Percentiles rank a stretch among this genome's conserved stretches.
Conservation (phyloP, 148 eudicot genomes). For the Drosera capensis region DNA sequence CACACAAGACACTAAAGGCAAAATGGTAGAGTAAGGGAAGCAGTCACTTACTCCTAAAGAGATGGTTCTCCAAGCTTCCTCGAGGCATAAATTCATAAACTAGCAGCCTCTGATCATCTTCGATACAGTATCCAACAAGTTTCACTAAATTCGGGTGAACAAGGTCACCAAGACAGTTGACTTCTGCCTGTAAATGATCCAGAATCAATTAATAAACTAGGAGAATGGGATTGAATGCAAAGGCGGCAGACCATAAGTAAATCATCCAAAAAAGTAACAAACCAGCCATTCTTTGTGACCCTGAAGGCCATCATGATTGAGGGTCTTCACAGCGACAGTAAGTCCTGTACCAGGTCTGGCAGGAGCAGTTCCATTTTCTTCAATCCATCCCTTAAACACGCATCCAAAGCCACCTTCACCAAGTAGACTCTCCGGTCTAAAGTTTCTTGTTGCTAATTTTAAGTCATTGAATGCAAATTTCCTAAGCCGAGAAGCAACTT, state of each 20-base stretch:
- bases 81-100: conserved; percentile 71
- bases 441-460: conserved; percentile 49
- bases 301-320: conserved; percentile 68
- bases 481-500: conserved; percentile 48
- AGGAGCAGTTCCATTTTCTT: conserved; percentile 67
- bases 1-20: background rate
- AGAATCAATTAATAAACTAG: too few species aligned
- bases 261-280: conserved; percentile 9
- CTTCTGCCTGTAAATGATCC: conserved; percentile 70
- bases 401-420: conserved; percentile 75
- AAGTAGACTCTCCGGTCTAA: conserved; percentile 61
- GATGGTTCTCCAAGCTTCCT: conserved; percentile 71
- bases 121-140: conserved; percentile 60
- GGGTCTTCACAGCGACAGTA: conserved; percentile 62
- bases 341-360: conserved; percentile 68
- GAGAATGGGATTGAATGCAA: background rate
- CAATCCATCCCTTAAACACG: conserved; percentile 68
- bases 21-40: too few species aligned
- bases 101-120: conserved; percentile 61
- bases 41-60: conserved; percentile 46
- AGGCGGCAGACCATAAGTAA: background rate
- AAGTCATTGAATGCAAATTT: conserved; percentile 58
- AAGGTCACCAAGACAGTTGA: conserved; percentile 52
- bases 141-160: conserved; percentile 53
- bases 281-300: conserved; percentile 88